Conservation (phyloP, 108 stramenopile species). For the Craspedostauros australis region DNA sequence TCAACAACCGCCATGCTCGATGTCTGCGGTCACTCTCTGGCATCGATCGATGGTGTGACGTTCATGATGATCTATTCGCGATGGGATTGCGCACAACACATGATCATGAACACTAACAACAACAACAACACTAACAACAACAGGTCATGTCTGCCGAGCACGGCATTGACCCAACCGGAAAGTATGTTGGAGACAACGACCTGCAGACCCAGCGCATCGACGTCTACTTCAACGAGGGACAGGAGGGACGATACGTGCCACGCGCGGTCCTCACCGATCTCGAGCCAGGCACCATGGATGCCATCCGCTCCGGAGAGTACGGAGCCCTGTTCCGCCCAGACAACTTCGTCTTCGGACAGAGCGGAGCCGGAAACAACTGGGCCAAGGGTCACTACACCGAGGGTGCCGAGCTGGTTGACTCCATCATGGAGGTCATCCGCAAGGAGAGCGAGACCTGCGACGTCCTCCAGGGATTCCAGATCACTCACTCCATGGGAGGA, state of each 20-base stretch:
- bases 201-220: constrained; percentile 75
- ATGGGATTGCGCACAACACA: too few relatives aligned
- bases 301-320: constrained; percentile 71
- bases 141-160: constrained; percentile 90
- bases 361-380: constrained; percentile 89
- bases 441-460: constrained; percentile 93
- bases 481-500: constrained; percentile 91
- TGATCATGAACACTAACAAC: background rate
- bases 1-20: too few relatives aligned
- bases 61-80: too few relatives aligned
- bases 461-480: constrained; percentile 84
- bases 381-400: constrained; percentile 98
- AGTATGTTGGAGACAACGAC: constrained; percentile 71
- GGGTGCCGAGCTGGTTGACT: constrained; percentile 94
- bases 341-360: constrained; percentile 95
- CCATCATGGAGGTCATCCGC: constrained; percentile 90
- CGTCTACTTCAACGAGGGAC: constrained; percentile 85
- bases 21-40: too few relatives aligned
- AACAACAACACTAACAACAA: too few relatives aligned
- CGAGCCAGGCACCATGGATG: constrained; percentile 91
- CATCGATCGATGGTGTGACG: too few relatives aligned
- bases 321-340: constrained; percentile 90
- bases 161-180: constrained; percentile 57
- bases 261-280: constrained; percentile 88
- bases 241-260: constrained; percentile 87